Percentiles rank a stretch among this genome's conserved stretches.
Conservation (phyloP, 345 rosid genomes). For the Mercurialis annua region DNA sequence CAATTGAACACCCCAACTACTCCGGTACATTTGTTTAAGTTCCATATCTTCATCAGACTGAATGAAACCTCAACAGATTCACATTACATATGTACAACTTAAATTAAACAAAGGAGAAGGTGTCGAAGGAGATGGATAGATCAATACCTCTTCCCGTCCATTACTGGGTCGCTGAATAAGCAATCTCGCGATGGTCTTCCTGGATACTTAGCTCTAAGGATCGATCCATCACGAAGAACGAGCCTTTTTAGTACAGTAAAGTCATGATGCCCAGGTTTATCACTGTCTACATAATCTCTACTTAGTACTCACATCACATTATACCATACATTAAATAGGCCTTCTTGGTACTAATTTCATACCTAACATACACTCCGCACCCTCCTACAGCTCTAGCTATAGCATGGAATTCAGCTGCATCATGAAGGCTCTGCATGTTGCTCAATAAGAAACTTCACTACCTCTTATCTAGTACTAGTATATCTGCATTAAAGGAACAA, state of each 20-base stretch:
- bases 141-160: conserved; percentile 48
- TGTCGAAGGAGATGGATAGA: neutral
- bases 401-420: conserved; percentile 56
- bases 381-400: conserved; percentile 63
- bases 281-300: conserved; percentile 30
- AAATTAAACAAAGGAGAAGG: neutral
- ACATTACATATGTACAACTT: no score
- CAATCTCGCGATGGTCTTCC: conserved; percentile 57
- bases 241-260: conserved; percentile 50
- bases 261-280: conserved; percentile 52
- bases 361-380: conserved; percentile 52
- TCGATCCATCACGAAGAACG: conserved; percentile 48
- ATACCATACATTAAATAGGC: no score
- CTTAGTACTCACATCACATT: no score
- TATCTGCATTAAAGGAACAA: neutral
- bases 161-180: conserved; percentile 50
- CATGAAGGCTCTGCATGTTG: conserved; percentile 50
- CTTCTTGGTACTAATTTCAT: conserved; percentile 1
- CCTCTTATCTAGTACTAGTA: neutral
- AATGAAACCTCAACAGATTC: no score
- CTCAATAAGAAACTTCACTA: neutral
- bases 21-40: conserved; percentile 49
- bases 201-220: conserved; percentile 55
- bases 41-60: conserved; percentile 62
- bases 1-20: conserved; percentile 54